A percentile compares a stretch with the other conserved stretches of the same genome.
Conservation (phyloP, 257 asterid species). For the Rhazya stricta region DNA sequence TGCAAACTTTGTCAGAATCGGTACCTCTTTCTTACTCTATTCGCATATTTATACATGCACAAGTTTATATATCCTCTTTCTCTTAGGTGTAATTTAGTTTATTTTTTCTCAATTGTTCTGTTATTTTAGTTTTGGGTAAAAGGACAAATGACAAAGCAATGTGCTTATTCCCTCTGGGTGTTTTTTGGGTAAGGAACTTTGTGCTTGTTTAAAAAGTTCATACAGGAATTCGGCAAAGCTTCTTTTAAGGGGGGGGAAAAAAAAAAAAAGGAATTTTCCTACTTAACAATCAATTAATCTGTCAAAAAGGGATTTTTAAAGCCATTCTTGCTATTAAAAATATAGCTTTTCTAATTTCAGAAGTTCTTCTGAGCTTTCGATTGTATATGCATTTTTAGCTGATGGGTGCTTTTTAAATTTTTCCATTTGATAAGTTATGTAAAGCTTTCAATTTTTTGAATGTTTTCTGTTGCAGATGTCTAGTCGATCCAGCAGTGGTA, state of each 20-base stretch:
- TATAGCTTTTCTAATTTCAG: not conserved
- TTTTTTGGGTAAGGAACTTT: not conserved
- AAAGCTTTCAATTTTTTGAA: not conserved
- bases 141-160: not conserved
- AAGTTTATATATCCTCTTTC: not conserved
- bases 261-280: not conserved
- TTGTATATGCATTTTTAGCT: slow-evolving; percentile 4
- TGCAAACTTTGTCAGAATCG: not conserved
- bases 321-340: not conserved
- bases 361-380: not conserved
- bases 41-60: not conserved
- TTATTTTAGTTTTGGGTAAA: not conserved
- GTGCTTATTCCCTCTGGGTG: not conserved
- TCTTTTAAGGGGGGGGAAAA: no score
- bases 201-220: not conserved
- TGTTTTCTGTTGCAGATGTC: slow-evolving; percentile 48
- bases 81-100: not conserved
- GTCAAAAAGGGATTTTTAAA: not conserved
- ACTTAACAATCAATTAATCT: not conserved
- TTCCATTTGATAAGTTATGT: not conserved
- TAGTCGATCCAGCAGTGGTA: slow-evolving; percentile 34
- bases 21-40: not conserved
- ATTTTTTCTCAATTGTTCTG: not conserved
- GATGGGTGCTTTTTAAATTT: not conserved
- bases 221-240: not conserved